Conservation (phyloP, 768 basidiomycete species). For the Cystobasidium tubakii region DNA sequence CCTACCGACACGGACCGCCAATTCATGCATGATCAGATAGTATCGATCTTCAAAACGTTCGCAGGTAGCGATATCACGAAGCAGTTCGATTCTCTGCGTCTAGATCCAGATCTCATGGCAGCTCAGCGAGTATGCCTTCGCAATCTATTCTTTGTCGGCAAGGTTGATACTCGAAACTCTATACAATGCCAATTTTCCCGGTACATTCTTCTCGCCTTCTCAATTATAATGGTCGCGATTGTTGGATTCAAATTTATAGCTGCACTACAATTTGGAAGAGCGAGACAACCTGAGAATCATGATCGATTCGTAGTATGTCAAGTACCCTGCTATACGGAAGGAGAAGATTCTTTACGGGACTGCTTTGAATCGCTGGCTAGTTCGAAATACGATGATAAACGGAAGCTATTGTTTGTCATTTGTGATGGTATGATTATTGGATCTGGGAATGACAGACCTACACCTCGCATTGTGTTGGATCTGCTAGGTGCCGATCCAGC, state of each 20-base stretch:
- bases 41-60: conserved; percentile 68
- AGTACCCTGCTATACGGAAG: conserved; percentile 94
- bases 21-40: conserved; percentile 67
- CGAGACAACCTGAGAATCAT: conserved; percentile 82
- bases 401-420: conserved; percentile 84
- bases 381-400: conserved; percentile 95
- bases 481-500: conserved; percentile 91
- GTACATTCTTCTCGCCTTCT: conserved; percentile 82
- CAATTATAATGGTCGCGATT: conserved; percentile 84
- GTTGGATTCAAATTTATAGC: conserved; percentile 96
- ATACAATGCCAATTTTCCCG: conserved; percentile 85
- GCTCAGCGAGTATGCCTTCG: conserved; percentile 81
- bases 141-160: conserved; percentile 85
- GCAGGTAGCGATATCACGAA: conserved; percentile 79
- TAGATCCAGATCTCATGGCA: conserved; percentile 60
- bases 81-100: conserved; percentile 58
- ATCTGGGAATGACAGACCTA: conserved; percentile 82
- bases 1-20: conserved; percentile 53
- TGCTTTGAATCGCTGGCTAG: conserved; percentile 92
- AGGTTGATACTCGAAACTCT: conserved; percentile 84
- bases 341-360: conserved; percentile 69
- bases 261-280: conserved; percentile 72
- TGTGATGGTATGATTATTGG: conserved; percentile 96
- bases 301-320: conserved; percentile 92
- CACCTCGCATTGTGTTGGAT: conserved; percentile 90